A percentile compares a stretch with the other conserved stretches of the same genome.
phyloP scores from a whole-genome alignment of 2,329 filamentous ascomycete species.

The Fusarium miscanthi region DNA sequence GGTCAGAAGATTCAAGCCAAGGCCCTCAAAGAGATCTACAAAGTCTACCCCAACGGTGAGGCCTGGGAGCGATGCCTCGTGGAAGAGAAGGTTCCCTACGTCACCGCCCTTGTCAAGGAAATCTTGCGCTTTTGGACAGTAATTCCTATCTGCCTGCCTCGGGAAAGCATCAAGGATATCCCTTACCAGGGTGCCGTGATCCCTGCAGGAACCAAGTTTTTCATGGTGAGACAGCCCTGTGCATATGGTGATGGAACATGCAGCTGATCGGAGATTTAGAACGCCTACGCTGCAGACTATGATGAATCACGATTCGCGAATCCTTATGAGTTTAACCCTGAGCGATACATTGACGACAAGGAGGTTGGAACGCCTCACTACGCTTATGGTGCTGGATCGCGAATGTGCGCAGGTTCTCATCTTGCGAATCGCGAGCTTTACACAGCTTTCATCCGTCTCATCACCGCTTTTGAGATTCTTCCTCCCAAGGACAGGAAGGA shows the following conservation, averaged over 20 bases:
- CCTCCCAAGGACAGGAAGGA: conserved; percentile 59
- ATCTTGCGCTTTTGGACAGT: conserved; percentile 82
- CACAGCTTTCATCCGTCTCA: conserved; percentile 68
- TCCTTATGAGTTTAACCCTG: conserved; percentile 72
- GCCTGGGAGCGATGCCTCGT: conserved; percentile 79
- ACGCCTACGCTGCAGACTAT: conserved; percentile 80
- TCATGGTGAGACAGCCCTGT: conserved; percentile 65
- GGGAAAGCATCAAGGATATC: conserved; percentile 78
- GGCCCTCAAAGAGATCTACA: conserved; percentile 76
- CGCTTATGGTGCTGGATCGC: conserved; percentile 70
- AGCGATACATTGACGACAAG: conserved; percentile 72
- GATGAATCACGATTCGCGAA: conserved; percentile 75
- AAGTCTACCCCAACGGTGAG: conserved; percentile 77
- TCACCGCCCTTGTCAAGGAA: conserved; percentile 83
- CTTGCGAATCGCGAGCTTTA: conserved; percentile 73
- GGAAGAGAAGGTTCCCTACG: conserved; percentile 81
- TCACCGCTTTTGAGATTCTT: conserved; percentile 67
- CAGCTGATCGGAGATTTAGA: conserved; percentile 54
- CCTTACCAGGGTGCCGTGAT: conserved; percentile 74
- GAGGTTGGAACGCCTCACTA: conserved; percentile 70
- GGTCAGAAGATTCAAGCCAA: conserved; percentile 77
- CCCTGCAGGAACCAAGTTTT: conserved; percentile 81
- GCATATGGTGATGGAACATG: neutral
- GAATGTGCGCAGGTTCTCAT: conserved; percentile 73
- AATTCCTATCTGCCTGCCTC: conserved; percentile 80